Evolutionary conservation across 257 asterid species (phyloP), one percentile per base, ranked within the genome.

Genomic region (Paraleonurus japonicus): DNA sequence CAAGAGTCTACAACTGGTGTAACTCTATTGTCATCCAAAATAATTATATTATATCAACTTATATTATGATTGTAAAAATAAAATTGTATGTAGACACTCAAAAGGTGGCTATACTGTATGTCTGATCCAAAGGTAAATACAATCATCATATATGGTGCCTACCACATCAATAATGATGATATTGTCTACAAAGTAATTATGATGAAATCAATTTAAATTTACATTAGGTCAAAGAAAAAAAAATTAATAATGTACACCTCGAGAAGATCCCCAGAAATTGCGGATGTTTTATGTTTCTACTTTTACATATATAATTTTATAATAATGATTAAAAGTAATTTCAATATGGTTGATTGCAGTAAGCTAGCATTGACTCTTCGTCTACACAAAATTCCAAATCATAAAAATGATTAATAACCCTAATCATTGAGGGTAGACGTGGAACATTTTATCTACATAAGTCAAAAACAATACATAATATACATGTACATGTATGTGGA

Each of bases 361-460:
- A 45, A 45, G 53, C 7, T 3, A 19, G 35, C 3, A 22, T 17
- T 41, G 70, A 65, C 70, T 19, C 70, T 66, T 66, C 2, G 17
- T 23, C 13, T 16, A 39, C 50, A 57, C 15, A 22, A 64, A 43
- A 64, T 23, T 20, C 55, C 54, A 64, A 27, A 19, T 64, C 70
- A 64, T 41, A 11, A 27, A 27, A 47, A 47, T 43, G 33, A 59
- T 10, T 55, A 59, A 43, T 75, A 50, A 55, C 50, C 73, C 20
- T 26, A 64, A 77, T 72, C 61, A 77, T 77, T 77, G 74, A 65
- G 39, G 24, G 78, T 66, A 35, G 51, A 71, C 78, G 77, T 71
- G 78, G 66, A 65, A 65, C 16, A n/a, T 58, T 33, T 51, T 71
- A 65, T 37, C 35, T 43, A n/a, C 58, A 57, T 43, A n/a, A 30